These are phyloP conservation scores for Lunularia cruciata DNA, from an alignment of 225 moss, liverwort and hornwort species.

Conservation along the genomic window DNA sequence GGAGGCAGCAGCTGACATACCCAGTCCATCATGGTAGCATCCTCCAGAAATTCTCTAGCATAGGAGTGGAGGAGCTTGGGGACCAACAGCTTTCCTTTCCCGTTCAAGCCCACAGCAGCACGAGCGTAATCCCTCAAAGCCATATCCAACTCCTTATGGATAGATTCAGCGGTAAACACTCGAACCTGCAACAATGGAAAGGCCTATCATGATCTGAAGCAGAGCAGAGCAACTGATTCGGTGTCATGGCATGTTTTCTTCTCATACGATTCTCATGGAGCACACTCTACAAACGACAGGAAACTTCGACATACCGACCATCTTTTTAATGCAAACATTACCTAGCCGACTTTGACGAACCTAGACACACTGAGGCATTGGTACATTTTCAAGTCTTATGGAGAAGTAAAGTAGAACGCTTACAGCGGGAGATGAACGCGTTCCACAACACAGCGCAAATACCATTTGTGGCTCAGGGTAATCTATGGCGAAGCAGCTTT, in stretches of 20 bases:
- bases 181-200: conserved; percentile 54
- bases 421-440: conserved; percentile 86
- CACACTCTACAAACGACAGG: background rate
- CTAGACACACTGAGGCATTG: no score
- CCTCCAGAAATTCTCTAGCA: conserved; percentile 69
- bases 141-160: conserved; percentile 64
- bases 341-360: no score
- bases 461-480: conserved; percentile 55
- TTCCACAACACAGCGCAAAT: conserved; percentile 74
- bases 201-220: background rate
- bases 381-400: no score
- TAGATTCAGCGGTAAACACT: conserved; percentile 57
- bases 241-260: no score
- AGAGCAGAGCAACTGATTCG: no score
- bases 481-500: conserved; percentile 61
- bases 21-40: conserved; percentile 62
- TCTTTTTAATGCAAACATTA: no score
- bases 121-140: conserved; percentile 70
- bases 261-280: no score
- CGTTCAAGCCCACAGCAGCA: conserved; percentile 64
- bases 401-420: conserved; percentile 5
- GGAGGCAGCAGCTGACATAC: conserved; percentile 66
- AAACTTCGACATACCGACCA: background rate
- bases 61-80: conserved; percentile 78
- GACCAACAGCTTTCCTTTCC: conserved; percentile 61